Base-by-base conservation (phyloP, 768 basidiomycete genomes). In the Filobasidium floriforme region DNA sequence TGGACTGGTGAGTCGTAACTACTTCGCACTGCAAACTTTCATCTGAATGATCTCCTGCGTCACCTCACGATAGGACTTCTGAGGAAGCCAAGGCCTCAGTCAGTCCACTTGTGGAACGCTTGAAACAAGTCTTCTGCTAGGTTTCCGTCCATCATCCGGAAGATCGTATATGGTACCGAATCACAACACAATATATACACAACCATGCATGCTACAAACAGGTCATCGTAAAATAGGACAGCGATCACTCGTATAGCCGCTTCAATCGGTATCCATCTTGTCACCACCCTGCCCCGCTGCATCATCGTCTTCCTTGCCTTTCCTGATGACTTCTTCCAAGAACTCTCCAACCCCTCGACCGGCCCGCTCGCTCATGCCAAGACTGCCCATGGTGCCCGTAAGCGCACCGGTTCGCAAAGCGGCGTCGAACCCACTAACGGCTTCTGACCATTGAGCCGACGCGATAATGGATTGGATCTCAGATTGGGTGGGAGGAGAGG, bases 351-450 rank as follows among this genome's bases (percentile, higher is more conserved):
- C 82, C 4, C 90, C 85, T 5, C 82, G 83, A 0, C 90, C 92
- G 9, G 92, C 92, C 71, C 88, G 88, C 73, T 88, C 89, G 0
- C 90, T 89, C 43, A 96, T 80, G 1, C 91, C 92, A 7, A 96
- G 81, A 28, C 86, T 84, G 41, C 86, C 81, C 65, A 94, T 89
- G 22, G 93, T 81, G 0, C 83, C 85, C 7, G 86, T 87, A 60
- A 90, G 78, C 11, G 74, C 75, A 9, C 92, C 92, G 0, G 89
- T 92, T 60, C 87, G 81, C 63, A 96, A 81, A 7, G 90, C 92
- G 73, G 88, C 86, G 74, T 96, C 92, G 57, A 96, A 84, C 74
- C 84, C 88, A 1, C 84, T 81, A 22, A 92, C 88, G 1, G 89
- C 87, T 6, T 85, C 80, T 67, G 88, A 87, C 80, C 93, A 92